Conservation (phyloP, 2,329 filamentous ascomycete genomes). For the Colletotrichum tropicale region DNA sequence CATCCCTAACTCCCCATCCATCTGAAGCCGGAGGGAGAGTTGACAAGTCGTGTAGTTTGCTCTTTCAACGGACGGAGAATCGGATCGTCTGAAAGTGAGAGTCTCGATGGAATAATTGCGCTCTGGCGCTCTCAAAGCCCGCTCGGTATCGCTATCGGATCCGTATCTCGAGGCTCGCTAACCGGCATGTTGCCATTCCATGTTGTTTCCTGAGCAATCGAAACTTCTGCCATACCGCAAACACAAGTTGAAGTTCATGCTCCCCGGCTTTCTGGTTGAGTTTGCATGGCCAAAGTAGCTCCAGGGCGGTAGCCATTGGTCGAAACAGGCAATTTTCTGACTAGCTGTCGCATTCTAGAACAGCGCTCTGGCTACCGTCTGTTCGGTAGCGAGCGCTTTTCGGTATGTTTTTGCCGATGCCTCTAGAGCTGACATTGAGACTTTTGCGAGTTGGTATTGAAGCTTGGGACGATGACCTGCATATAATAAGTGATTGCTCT, state of each 20-base stretch:
- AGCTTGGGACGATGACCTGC: neutral
- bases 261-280: neutral
- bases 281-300: neutral
- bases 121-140: neutral
- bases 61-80: neutral
- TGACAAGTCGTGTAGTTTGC: neutral
- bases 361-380: neutral
- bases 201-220: neutral
- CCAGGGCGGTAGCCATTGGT: neutral
- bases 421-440: neutral
- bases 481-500: neutral
- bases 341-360: neutral
- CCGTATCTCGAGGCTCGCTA: neutral
- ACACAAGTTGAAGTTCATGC: neutral
- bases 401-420: neutral
- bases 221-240: neutral
- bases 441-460: neutral
- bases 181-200: neutral
- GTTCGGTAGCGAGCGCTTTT: neutral
- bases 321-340: neutral
- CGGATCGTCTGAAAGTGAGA: neutral
- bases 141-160: neutral
- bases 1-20: neutral
- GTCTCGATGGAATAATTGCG: neutral
- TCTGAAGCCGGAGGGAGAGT: neutral